Conservation (phyloP, 2,329 filamentous ascomycete species). For the Cladosporium sp. region DNA sequence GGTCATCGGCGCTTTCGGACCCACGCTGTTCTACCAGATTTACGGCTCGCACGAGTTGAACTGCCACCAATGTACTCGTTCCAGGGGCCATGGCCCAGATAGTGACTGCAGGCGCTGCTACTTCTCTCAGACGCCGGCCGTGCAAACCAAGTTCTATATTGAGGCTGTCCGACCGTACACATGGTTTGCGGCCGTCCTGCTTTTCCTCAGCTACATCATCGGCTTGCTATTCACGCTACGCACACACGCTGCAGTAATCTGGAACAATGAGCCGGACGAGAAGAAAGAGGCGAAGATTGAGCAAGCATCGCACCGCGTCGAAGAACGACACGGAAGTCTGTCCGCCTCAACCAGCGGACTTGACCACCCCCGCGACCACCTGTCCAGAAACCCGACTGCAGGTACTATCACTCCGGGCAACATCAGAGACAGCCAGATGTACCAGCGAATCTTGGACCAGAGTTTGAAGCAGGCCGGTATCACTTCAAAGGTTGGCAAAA, state of each 20-base stretch:
- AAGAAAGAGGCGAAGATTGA: slow-evolving; percentile 48
- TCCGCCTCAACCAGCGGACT: neutral
- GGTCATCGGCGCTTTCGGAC: slow-evolving; percentile 90
- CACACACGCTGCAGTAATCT: slow-evolving; percentile 95
- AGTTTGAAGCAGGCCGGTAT: slow-evolving; percentile 83
- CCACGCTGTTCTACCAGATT: slow-evolving; percentile 97
- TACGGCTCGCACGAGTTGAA: slow-evolving; percentile 96
- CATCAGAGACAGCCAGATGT: slow-evolving; percentile 83
- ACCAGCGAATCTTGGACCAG: slow-evolving; percentile 90
- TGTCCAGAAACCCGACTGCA: slow-evolving; percentile 23
- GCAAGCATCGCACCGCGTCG: slow-evolving; percentile 36
- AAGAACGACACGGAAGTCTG: slow-evolving; percentile 23
- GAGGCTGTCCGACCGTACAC: slow-evolving; percentile 92
- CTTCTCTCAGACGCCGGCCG: slow-evolving; percentile 82
- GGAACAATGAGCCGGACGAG: slow-evolving; percentile 73
- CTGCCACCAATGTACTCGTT: slow-evolving; percentile 67
- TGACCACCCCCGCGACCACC: slow-evolving; percentile 24
- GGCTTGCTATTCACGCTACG: slow-evolving; percentile 93
- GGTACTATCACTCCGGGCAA: slow-evolving; percentile 46
- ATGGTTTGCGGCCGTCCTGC: slow-evolving; percentile 78
- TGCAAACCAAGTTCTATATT: slow-evolving; percentile 85
- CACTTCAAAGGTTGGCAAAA: slow-evolving; percentile 42
- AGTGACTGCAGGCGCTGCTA: slow-evolving; percentile 90
- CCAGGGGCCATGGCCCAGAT: slow-evolving; percentile 46
- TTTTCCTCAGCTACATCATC: slow-evolving; percentile 92